Conservation (phyloP, 345 rosid species). For the Citrus unshiu region DNA sequence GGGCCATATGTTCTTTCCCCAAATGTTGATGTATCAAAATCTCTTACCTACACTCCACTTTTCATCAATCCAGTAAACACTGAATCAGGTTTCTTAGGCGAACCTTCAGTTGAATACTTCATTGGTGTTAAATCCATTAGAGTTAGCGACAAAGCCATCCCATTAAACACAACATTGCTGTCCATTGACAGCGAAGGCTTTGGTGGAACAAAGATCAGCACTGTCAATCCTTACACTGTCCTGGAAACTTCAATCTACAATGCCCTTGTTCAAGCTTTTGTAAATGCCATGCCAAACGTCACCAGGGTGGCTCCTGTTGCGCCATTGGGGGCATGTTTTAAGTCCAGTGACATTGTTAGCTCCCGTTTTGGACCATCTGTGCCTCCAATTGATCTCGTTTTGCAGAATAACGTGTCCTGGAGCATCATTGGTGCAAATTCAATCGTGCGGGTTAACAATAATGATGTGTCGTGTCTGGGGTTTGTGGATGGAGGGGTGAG, state of each 20-base stretch:
- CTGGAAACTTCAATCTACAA: slow-evolving; percentile 30
- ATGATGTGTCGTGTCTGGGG: slow-evolving; percentile 13
- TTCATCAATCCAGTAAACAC: slow-evolving; percentile 27
- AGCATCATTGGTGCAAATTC: slow-evolving; percentile 7
- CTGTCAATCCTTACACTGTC: slow-evolving; percentile 16
- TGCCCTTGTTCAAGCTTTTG: slow-evolving; percentile 11
- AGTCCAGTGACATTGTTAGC: background rate
- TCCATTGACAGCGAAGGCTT: slow-evolving; percentile 17
- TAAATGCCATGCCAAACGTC: background rate
- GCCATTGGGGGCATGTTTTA: slow-evolving; percentile 22
- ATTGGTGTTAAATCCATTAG: slow-evolving; percentile 25
- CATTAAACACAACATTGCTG: slow-evolving; percentile 25
- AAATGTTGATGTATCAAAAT: slow-evolving; percentile 24
- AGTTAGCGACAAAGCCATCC: slow-evolving; percentile 10
- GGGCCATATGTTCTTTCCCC: slow-evolving; percentile 25
- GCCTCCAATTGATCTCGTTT: slow-evolving; percentile 16
- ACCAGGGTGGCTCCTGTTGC: background rate
- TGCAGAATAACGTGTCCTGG: slow-evolving; percentile 11
- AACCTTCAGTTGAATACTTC: slow-evolving; percentile 26
- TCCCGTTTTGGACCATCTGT: slow-evolving; percentile 21
- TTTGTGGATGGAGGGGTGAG: slow-evolving; percentile 19
- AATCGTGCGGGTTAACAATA: slow-evolving; percentile 11
- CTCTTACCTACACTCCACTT: slow-evolving; percentile 27
- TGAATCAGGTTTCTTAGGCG: slow-evolving; percentile 2
- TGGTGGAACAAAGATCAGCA: slow-evolving; percentile 38